A percentile compares a stretch with the other conserved stretches of the same genome.
These are phyloP conservation scores for Flaveria sonorensis DNA, from an alignment of 129 eudicot genomes.

Conservation along the genomic window DNA sequence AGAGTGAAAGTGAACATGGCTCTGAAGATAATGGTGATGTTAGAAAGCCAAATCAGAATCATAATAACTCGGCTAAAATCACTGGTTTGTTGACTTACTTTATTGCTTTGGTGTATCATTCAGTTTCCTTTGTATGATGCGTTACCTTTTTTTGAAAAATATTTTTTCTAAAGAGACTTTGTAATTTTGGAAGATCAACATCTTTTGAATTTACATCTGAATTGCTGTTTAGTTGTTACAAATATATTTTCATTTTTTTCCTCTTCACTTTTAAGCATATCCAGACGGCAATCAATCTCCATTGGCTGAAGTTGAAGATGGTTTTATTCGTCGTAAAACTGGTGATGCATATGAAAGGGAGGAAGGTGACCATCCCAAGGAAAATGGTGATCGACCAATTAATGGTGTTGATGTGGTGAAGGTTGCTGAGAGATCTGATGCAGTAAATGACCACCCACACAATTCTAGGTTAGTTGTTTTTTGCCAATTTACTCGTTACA, in stretches of 20 bases:
- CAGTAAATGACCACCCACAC: conserved; percentile 64
- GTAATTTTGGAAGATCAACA: background rate
- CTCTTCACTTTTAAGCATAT: conserved; percentile 4
- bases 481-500: background rate
- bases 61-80: conserved; percentile 40
- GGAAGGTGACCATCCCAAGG: conserved; percentile 72
- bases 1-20: conserved; percentile 48
- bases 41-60: conserved; percentile 44
- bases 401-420: conserved; percentile 57
- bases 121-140: background rate
- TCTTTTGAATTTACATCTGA: background rate
- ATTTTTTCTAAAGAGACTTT: background rate
- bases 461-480: conserved; percentile 64
- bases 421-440: conserved; percentile 64
- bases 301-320: conserved; percentile 49
- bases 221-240: background rate
- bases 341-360: conserved; percentile 53
- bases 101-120: conserved; percentile 4
- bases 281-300: conserved; percentile 48
- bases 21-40: conserved; percentile 54
- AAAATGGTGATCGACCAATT: conserved; percentile 69
- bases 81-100: conserved; percentile 36
- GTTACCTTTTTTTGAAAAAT: background rate
- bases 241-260: background rate
- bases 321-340: conserved; percentile 37